A percentile compares a stretch with the other conserved stretches of the same genome.
Evolutionary conservation across 75 land plant genomes (phyloP).

Genomic region (Selaginella tamariscina): DNA sequence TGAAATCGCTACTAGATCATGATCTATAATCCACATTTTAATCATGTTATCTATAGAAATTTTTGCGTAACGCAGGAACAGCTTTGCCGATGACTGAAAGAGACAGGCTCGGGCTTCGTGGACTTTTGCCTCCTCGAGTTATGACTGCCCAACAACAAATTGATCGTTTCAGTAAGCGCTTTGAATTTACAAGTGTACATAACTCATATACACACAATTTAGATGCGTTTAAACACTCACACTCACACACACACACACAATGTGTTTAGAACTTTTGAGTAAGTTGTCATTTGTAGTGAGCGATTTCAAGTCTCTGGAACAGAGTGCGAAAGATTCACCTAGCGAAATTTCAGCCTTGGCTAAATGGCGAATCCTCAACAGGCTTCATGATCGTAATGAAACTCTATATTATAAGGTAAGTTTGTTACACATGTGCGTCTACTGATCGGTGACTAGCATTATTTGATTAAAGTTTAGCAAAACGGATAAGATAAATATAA

Average conservation of each 20-base stretch:
- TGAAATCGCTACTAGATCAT: too few species aligned
- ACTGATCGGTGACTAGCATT: too few species aligned
- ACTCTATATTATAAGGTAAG: constrained; percentile 82
- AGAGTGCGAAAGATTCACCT: constrained; percentile 69
- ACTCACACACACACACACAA: too few species aligned
- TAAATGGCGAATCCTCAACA: constrained; percentile 93
- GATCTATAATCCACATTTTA: too few species aligned
- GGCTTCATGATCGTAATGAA: constrained; percentile 96
- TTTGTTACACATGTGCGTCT: background rate
- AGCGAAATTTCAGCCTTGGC: constrained; percentile 70
- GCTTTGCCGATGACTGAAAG: constrained; percentile 86
- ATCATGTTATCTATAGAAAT: too few species aligned
- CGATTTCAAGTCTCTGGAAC: constrained; percentile 66
- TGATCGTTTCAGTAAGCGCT: constrained; percentile 75
- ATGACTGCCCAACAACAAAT: constrained; percentile 80
- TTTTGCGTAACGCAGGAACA: constrained; percentile 52
- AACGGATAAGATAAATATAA: background rate
- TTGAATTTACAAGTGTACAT: background rate
- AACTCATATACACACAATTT: too few species aligned
- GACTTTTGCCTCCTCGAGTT: constrained; percentile 85
- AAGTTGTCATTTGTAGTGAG: constrained; percentile 39
- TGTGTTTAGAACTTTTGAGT: constrained; percentile 2
- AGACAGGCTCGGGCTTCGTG: constrained; percentile 87
- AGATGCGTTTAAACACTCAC: too few species aligned
- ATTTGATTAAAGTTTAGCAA: too few species aligned